Base-by-base conservation (phyloP, 192 early-diverging fungal genomes). In the Entrophospora sp. region DNA sequence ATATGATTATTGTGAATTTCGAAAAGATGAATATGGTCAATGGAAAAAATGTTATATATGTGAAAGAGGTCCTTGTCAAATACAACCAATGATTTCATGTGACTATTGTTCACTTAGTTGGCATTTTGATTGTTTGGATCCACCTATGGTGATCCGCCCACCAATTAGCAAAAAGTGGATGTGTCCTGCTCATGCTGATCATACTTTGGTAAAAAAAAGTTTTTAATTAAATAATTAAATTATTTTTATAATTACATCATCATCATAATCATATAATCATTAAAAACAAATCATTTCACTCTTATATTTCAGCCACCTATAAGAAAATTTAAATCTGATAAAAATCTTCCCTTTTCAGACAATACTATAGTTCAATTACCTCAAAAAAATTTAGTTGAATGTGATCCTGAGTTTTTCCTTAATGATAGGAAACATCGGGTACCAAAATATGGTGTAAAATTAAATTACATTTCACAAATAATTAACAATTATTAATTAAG, bases 41-140 rank as follows among this genome's bases (percentile, higher is more conserved):
- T 27, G 16, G 20, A 66, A 55, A 28, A 22, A 30, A n/a, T 66
- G 64, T 12, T 32, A 42, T 66, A 10, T 3, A 8, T 66, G 64
- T 45, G 27, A 32, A 5, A 56, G 34, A 37, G 20, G 36, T 42
- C 36, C 64, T 7, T 30, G 24, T 4, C 30, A 49, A n/a, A 22
- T 27, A 16, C 53, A 40, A 14, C 36, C 25, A n/a, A 24, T 49
- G 14, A 55, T 66, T 24, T 25, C 49, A 4, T 66, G 64, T 10
- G 64, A 66, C 31, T 66, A 51, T 66, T 66, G 64, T 32, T 24
- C 35, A 10, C 44, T 37, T 9, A 18, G 31, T 8, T 66, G 64
- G 64, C 64, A 66, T 38, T 55, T 66, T 12, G 64, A 66, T 40
- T 66, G 64, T 25, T 31, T 66, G 16, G 24, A 40, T 43, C 64